phyloP scores from a whole-genome alignment of 2,329 filamentous ascomycete species.

The Teratosphaeria destructans region DNA sequence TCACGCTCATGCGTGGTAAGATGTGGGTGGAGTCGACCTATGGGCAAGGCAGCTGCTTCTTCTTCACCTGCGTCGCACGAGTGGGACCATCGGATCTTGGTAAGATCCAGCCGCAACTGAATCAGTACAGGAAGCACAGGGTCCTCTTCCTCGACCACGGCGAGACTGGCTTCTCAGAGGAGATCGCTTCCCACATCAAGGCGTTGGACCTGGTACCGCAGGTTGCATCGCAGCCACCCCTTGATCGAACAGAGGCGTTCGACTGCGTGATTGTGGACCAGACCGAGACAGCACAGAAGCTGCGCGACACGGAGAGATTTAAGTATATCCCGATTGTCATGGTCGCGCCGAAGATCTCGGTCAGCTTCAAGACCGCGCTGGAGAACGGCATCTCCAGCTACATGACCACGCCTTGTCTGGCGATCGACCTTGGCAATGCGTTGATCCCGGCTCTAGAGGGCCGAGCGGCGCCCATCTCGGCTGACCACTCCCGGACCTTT shows the following conservation, averaged over 20 bases:
- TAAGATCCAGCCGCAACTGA: conserved; percentile 70
- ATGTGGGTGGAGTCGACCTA: conserved; percentile 93
- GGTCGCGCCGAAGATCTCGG: conserved; percentile 76
- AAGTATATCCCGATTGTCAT: conserved; percentile 96
- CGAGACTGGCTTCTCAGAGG: conserved; percentile 62
- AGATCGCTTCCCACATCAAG: conserved; percentile 68
- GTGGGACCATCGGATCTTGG: conserved; percentile 69
- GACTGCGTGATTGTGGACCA: conserved; percentile 95
- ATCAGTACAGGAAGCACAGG: conserved; percentile 84
- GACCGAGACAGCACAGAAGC: conserved; percentile 74
- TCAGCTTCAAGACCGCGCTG: conserved; percentile 84
- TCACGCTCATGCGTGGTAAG: conserved; percentile 91
- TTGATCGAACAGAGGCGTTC: conserved; percentile 56
- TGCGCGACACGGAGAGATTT: conserved; percentile 85
- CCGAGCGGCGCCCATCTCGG: conserved; percentile 77
- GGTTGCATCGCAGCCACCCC: conserved; percentile 54
- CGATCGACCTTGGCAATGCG: conserved; percentile 89
- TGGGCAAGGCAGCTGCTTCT: conserved; percentile 86
- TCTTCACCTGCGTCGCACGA: conserved; percentile 88
- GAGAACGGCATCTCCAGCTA: conserved; percentile 97
- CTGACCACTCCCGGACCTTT: conserved; percentile 90
- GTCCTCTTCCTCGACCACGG: conserved; percentile 93
- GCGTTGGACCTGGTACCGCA: conserved; percentile 70
- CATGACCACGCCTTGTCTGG: conserved; percentile 92
- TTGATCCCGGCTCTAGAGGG: conserved; percentile 94